Evolutionary conservation across 441 rosid species (phyloP).

Genomic region (Erodium trifolium): DNA sequence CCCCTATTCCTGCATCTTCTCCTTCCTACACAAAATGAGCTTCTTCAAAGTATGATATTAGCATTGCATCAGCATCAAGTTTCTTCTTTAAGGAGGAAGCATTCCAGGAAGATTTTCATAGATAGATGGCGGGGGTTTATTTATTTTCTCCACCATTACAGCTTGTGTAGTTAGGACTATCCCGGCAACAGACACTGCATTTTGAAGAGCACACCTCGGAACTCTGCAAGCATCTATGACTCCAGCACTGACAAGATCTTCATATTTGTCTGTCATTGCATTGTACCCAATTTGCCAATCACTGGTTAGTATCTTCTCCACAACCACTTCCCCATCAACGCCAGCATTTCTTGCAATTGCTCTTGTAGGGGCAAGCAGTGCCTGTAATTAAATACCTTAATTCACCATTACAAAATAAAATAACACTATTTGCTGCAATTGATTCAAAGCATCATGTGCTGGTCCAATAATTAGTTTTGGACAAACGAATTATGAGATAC

Average conservation of each 20-base stretch:
- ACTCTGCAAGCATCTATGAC: constrained; percentile 68
- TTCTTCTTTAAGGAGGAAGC: constrained; percentile 22
- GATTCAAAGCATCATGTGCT: background rate
- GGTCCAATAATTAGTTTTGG: background rate
- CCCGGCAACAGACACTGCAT: constrained; percentile 74
- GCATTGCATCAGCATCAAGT: too few species aligned
- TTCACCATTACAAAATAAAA: background rate
- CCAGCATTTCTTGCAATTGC: constrained; percentile 72
- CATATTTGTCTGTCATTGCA: constrained; percentile 60
- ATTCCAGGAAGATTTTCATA: constrained; percentile 62
- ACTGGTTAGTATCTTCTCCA: constrained; percentile 46
- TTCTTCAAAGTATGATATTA: too few species aligned
- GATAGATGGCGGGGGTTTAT: constrained; percentile 43
- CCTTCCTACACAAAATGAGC: background rate
- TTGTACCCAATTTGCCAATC: constrained; percentile 68
- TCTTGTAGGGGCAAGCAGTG: constrained; percentile 64
- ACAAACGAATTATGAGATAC: background rate
- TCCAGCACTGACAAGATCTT: constrained; percentile 61
- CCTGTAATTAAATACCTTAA: constrained; percentile 28
- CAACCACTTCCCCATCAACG: constrained; percentile 57
- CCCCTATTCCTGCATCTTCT: background rate
- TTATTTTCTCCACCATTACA: constrained; percentile 52
- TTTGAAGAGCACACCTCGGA: constrained; percentile 69
- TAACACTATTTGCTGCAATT: background rate
- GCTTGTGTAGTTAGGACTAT: constrained; percentile 75